Conservation (phyloP, 108 stramenopile genomes). For the Nitzschia sp. region DNA sequence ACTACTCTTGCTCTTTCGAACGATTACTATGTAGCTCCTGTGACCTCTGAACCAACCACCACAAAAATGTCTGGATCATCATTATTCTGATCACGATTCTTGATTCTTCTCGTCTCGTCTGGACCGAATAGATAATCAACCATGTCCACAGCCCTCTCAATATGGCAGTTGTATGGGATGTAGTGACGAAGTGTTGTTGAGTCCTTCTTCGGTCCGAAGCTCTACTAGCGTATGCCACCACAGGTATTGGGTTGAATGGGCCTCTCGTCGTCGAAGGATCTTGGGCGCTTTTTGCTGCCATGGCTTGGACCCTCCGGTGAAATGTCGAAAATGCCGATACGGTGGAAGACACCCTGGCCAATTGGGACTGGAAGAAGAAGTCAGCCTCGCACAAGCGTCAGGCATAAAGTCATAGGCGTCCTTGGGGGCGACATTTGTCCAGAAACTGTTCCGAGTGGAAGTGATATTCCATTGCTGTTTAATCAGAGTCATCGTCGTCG, state of each 20-base stretch:
- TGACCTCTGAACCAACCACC: too few species aligned
- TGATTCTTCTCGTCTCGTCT: too few species aligned
- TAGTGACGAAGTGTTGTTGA: not conserved
- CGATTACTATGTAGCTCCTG: too few species aligned
- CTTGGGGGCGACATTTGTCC: not conserved
- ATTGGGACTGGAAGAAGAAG: not conserved
- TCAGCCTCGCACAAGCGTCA: not conserved
- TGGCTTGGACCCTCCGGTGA: slow-evolving; percentile 40
- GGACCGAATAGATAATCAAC: too few species aligned
- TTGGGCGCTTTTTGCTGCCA: slow-evolving; percentile 23
- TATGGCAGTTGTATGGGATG: not conserved
- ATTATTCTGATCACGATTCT: too few species aligned
- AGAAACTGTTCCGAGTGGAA: not conserved
- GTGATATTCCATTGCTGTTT: slow-evolving; percentile 6
- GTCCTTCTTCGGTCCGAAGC: not conserved
- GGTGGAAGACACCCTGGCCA: slow-evolving; percentile 25
- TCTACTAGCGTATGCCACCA: slow-evolving; percentile 15
- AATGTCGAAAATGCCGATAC: slow-evolving; percentile 41
- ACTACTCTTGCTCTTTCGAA: too few species aligned
- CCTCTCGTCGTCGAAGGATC: not conserved
- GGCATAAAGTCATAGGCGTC: not conserved
- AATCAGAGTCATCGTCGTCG: not conserved
- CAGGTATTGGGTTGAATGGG: not conserved
- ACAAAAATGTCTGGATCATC: too few species aligned
- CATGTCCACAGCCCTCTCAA: too few species aligned